Percentiles rank a stretch among this genome's conserved stretches.
Conservation (phyloP, 805 yeast genomes). For the Metschnikowia hibisci region DNA sequence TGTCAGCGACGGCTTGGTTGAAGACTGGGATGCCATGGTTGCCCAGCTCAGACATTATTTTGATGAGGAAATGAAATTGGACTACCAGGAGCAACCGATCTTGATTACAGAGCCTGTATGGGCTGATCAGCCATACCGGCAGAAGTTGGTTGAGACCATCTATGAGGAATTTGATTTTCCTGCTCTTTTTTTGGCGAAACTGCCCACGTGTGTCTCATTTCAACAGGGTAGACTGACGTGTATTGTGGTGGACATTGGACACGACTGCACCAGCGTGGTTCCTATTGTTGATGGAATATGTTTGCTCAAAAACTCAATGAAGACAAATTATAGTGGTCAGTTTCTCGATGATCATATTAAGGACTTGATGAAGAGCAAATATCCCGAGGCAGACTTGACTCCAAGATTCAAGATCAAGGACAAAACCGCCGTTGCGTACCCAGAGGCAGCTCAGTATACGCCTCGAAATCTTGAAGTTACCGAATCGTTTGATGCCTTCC, state of each 20-base stretch:
- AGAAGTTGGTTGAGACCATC: slow-evolving; percentile 64
- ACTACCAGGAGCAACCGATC: slow-evolving; percentile 66
- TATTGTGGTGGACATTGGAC: slow-evolving; percentile 82
- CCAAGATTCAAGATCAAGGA: slow-evolving; percentile 47
- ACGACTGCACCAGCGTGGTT: slow-evolving; percentile 69
- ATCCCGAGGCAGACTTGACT: slow-evolving; percentile 27
- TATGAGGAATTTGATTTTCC: slow-evolving; percentile 70
- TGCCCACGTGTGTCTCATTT: slow-evolving; percentile 85
- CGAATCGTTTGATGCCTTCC: slow-evolving; percentile 51
- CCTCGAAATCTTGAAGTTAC: slow-evolving; percentile 33
- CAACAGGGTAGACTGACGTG: slow-evolving; percentile 87
- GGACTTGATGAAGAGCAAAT: slow-evolving; percentile 34
- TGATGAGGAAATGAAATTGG: slow-evolving; percentile 45
- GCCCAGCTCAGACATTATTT: slow-evolving; percentile 69
- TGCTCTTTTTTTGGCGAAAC: slow-evolving; percentile 75
- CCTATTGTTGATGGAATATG: slow-evolving; percentile 84
- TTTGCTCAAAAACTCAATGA: slow-evolving; percentile 61
- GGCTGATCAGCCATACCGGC: slow-evolving; percentile 66
- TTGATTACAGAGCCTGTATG: slow-evolving; percentile 84
- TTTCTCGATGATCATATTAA: slow-evolving; percentile 54
- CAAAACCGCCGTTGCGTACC: slow-evolving; percentile 35
- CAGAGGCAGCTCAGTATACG: slow-evolving; percentile 27
- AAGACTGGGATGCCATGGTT: slow-evolving; percentile 83
- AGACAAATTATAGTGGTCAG: slow-evolving; percentile 71
- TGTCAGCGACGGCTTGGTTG: slow-evolving; percentile 55